phyloP scores from a whole-genome alignment of 352 stramenopile species.

The Globisporangium uncinulatum region DNA sequence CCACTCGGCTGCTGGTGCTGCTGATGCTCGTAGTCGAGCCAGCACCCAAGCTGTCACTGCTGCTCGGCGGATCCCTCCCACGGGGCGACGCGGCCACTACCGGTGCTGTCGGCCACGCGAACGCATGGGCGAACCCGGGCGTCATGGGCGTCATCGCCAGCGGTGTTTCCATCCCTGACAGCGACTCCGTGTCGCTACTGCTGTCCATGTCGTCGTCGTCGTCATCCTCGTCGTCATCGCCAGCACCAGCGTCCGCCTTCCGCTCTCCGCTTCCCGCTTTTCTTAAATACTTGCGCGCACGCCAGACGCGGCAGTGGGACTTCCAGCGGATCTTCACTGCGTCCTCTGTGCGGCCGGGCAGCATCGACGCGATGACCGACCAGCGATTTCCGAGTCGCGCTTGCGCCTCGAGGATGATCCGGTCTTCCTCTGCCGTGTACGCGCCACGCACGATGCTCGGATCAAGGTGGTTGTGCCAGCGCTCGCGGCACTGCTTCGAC shows the following conservation, averaged over 20 bases:
- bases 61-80: neutral
- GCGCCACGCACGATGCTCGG: constrained; percentile 84
- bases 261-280: constrained; percentile 22
- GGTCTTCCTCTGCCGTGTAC: constrained; percentile 86
- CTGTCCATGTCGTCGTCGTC: constrained; percentile 3
- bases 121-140: constrained; percentile 10
- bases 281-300: constrained; percentile 74
- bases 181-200: constrained; percentile 13
- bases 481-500: constrained; percentile 88
- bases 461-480: constrained; percentile 89
- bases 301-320: constrained; percentile 80
- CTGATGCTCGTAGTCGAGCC: neutral
- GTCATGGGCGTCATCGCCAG: constrained; percentile 16
- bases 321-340: constrained; percentile 93
- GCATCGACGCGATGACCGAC: constrained; percentile 87
- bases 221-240: neutral
- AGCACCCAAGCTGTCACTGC: neutral
- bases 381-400: constrained; percentile 83
- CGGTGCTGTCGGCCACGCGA: constrained; percentile 7
- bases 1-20: neutral
- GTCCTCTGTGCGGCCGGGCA: constrained; percentile 86
- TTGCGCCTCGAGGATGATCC: constrained; percentile 84
- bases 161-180: constrained; percentile 16
- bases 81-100: neutral
- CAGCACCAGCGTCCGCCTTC: neutral